Base-by-base conservation (phyloP, 1,284 basidiomycete species). In the Moesziomyces parantarcticus region DNA sequence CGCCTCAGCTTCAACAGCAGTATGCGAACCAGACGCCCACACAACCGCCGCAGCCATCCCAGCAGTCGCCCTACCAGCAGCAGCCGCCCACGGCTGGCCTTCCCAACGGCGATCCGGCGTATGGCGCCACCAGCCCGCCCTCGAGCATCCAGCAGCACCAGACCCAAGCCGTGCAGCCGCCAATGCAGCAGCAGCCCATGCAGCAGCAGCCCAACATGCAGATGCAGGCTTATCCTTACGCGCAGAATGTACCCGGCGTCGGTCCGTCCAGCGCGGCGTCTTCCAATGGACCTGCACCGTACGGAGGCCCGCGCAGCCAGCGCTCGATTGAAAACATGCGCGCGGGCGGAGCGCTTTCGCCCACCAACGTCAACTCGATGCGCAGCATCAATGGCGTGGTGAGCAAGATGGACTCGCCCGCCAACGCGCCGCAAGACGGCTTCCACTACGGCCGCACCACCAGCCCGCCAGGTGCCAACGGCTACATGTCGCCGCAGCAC, bases 251-350 rank as follows among this genome's bases (percentile, higher is more conserved):
- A 3, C 45, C 39, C n/a, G 57, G 50, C 5, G 42, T 47, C 21
- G 51, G 50, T 22, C 34, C 64, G 11, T 51, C 34, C 1, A 36
- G 32, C 18, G 10, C 26, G 10, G 62, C 47, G 20, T 39, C 62
- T 8, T 54, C 40, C n/a, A 20, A 42, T 29, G 69, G 56, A 14
- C 66, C 66, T 13, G 49, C 51, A 3, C 55, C 66, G 18, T 78
- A 79, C 48, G 62, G 40, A 26, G 76, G 76, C 21, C 76, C 77
- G 4, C 57, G 75, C 40, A 76, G 73, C 50, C 77, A 79, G 52
- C 64, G 77, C 47, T 79, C 77, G 20, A 54, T 79, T 48, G 77
- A 79, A 44, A 79, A 79, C 51, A 39, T 78, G 52, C 76, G 77
- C 26, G 61, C 56, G 13, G 69, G 61, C 20, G 73, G 76, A n/a